phyloP scores from a whole-genome alignment of 2,329 filamentous ascomycete species.

The Fusarium neocosmosporiellum region DNA sequence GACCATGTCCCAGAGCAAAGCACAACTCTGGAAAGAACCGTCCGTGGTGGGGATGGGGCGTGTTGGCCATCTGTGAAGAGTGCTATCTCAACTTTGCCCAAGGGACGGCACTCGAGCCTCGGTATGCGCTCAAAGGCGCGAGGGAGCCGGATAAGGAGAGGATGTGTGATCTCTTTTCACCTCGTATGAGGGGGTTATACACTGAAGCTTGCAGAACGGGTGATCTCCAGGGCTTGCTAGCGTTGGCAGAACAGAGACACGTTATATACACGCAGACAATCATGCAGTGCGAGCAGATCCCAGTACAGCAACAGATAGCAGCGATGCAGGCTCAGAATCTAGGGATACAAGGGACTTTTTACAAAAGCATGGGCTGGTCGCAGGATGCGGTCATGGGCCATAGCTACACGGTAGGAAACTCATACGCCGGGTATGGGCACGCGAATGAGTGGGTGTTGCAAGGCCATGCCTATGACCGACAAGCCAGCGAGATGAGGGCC shows the following conservation, averaged over 20 bases:
- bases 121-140: constrained; percentile 44
- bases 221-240: constrained; percentile 42
- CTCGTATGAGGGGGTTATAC: constrained; percentile 51
- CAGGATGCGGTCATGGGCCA: constrained; percentile 30
- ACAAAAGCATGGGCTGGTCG: constrained; percentile 38
- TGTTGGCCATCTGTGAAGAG: constrained; percentile 50
- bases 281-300: constrained; percentile 38
- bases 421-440: constrained; percentile 48
- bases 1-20: constrained; percentile 38
- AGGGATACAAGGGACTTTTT: constrained; percentile 41
- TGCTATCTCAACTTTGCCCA: constrained; percentile 50
- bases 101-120: constrained; percentile 41
- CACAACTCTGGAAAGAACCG: constrained; percentile 15
- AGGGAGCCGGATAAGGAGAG: constrained; percentile 19
- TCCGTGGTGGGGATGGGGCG: constrained; percentile 50
- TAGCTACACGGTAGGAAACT: constrained; percentile 43
- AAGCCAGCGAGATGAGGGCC: constrained; percentile 38
- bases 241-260: constrained; percentile 40
- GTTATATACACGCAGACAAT: constrained; percentile 49
- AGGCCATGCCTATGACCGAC: constrained; percentile 46
- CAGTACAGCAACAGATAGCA: constrained; percentile 40
- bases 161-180: constrained; percentile 53
- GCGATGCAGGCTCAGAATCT: constrained; percentile 42
- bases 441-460: constrained; percentile 45
- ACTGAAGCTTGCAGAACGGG: constrained; percentile 42